Base-by-base conservation (phyloP, 768 basidiomycete genomes). In the Tricholoma flavovirens region DNA sequence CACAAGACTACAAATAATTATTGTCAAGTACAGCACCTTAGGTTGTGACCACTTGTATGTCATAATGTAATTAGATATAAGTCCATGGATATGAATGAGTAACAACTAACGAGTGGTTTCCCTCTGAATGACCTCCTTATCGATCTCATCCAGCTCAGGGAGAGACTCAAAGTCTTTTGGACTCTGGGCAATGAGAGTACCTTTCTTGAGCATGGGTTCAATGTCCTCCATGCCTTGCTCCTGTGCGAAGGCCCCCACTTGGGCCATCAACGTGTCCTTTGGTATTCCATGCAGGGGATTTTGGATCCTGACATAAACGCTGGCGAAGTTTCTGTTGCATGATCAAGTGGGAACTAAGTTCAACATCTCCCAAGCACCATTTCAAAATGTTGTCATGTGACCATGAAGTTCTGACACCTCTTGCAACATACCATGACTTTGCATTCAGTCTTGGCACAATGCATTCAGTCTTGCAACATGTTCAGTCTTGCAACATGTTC, bases 171-270 rank as follows among this genome's bases (percentile, higher is more conserved):
- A 84, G 56, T 71, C 57, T 63, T 64, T 65, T 0, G 87, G 84
- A 56, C 82, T 80, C 64, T 90, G 89, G 1, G 90, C 88, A 17
- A 91, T 63, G 8, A 90, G 71, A 0, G 90, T 90, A 19, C 83
- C 89, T 70, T 87, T 90, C 64, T 78, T 73, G 59, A 92, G 77
- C 9, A 80, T 60, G 2, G 70, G 49, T 2, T 72, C 61, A 19
- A 78, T 73, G 43, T 82, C 78, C 9, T 74, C 73, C 53, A 80
- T 66, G 5, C 73, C 78, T 46, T 75, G 69, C 54, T 77, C 77
- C 54, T 69, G 72, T 0, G 83, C 80, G 62, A 92, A 93, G 9
- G 70, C 66, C 46, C 83, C 80, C 29, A 84, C 87, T 53, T 84
- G 78, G 1, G 73, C 66, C 61, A 87, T 69, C 51, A 93, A 79